Conservation (phyloP, 805 yeast species). For the Ogataea populi-albae region DNA sequence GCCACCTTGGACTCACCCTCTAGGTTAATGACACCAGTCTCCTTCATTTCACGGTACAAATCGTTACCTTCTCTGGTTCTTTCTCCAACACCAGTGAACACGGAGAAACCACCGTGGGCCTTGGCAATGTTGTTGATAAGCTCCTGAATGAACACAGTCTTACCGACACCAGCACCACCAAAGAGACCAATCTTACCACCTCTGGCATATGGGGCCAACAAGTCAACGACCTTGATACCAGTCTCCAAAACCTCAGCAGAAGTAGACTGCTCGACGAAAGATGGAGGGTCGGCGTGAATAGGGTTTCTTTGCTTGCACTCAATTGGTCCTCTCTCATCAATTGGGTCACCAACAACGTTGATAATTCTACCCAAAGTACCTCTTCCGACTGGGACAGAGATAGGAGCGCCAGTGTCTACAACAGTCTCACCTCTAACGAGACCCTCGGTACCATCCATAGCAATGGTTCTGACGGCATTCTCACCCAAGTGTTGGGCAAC, state of each 20-base stretch:
- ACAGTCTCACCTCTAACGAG: slow-evolving; percentile 95
- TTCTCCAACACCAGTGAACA: slow-evolving; percentile 99
- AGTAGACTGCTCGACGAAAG: slow-evolving; percentile 96
- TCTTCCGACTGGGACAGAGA: slow-evolving; percentile 98
- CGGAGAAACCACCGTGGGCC: slow-evolving; percentile 99
- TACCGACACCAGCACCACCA: slow-evolving; percentile 99
- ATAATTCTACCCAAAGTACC: slow-evolving; percentile 98
- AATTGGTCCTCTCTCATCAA: slow-evolving; percentile 99
- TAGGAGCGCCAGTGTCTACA: slow-evolving; percentile 95
- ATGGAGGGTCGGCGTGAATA: slow-evolving; percentile 97
- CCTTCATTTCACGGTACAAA: slow-evolving; percentile 99
- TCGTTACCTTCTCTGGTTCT: slow-evolving; percentile 99
- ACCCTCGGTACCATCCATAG: slow-evolving; percentile 99
- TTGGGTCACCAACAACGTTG: slow-evolving; percentile 99
- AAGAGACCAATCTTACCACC: slow-evolving; percentile 99
- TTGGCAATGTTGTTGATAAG: slow-evolving; percentile 99
- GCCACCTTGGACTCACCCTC: slow-evolving; percentile 99
- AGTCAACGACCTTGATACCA: slow-evolving; percentile 99
- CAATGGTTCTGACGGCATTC: slow-evolving; percentile 99
- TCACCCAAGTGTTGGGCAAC: slow-evolving; percentile 99
- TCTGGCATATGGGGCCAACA: slow-evolving; percentile 99
- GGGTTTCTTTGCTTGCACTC: slow-evolving; percentile 91
- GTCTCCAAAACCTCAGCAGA: slow-evolving; percentile 98
- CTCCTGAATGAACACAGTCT: slow-evolving; percentile 99
- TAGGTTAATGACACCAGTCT: slow-evolving; percentile 99